phyloP scores from a whole-genome alignment of 1,139 yeast genomes.

The Blastobotrys proliferans region DNA sequence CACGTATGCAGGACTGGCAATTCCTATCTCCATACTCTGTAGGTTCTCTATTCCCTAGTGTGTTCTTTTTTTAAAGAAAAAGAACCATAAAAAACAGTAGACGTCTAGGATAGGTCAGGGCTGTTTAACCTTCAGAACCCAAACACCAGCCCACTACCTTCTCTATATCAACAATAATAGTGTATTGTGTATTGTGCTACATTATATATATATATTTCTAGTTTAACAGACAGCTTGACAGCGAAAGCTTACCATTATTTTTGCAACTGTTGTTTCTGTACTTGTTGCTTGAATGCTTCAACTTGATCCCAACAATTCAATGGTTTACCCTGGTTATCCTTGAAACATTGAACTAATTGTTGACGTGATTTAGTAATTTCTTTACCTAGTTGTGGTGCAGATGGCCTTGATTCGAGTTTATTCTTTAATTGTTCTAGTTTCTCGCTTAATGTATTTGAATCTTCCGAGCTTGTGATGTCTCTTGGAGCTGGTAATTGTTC shows the following conservation, averaged over 20 bases:
- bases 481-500: constrained; percentile 30
- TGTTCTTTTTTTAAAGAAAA: too few species aligned
- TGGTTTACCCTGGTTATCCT: constrained; percentile 64
- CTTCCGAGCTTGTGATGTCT: constrained; percentile 27
- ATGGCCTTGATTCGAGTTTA: constrained; percentile 35
- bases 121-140: too few species aligned
- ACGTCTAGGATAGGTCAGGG: too few species aligned
- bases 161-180: too few species aligned
- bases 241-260: not conserved
- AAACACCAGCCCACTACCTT: too few species aligned
- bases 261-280: constrained; percentile 10
- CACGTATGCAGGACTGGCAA: too few species aligned
- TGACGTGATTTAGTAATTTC: constrained; percentile 47
- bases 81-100: too few species aligned
- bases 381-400: constrained; percentile 37
- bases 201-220: too few species aligned
- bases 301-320: constrained; percentile 89
- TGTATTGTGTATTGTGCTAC: too few species aligned
- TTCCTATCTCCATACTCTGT: too few species aligned
- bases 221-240: too few species aligned
- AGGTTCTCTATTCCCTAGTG: too few species aligned
- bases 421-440: constrained; percentile 46
- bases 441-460: constrained; percentile 28
- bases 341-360: constrained; percentile 60
- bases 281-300: constrained; percentile 55